Evolutionary conservation across 768 basidiomycete species (phyloP), one percentile per base, ranked within the genome.

Genomic region (Solioccasus polychromus): DNA sequence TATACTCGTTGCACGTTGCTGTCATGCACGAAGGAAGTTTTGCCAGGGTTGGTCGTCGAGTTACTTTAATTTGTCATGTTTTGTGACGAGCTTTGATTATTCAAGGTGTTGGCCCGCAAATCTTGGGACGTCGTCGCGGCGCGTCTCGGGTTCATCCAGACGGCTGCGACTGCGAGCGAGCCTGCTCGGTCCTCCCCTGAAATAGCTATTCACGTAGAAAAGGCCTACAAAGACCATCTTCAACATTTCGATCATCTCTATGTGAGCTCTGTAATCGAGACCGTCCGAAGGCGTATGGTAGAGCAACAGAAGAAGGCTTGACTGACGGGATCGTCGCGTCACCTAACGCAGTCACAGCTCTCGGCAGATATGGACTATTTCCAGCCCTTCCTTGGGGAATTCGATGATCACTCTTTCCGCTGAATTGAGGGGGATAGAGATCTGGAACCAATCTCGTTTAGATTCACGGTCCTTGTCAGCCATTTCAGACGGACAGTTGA

Each of bases 211-310:
- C 63, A 63, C 25, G 41, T 65, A 17, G 57, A 64, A 36, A 63
- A 57, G 29, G 51, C 28, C 2, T 63, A 63, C 51, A 55, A 34
- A 42, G 63, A 63, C 39, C 61, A 58, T 23, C 60, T 63, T 32
- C 57, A 65, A 37, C 63, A 65, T 52, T 63, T 65, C 43, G 62
- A 65, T 42, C 61, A 63, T 39, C 58, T 63, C 51, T 63, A 65
- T 47, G 63, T 63, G 51, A 58, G 60, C 39, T 63, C 62, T 19
- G 63, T 63, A 35, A 38, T 63, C 34, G 63, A 65, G 35, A 65
- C 52, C 11, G 49, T 65, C 49, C 61, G 62, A 45, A 63, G 60
- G 53, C 54, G 62, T 54, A 64, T 60, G 51, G 60, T 51, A 48
- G 63, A 65, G 39, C 57, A 60, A 38, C 63, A 62, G 51, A 64